phyloP scores from a whole-genome alignment of 2,329 filamentous ascomycete species.

The Cordyceps cateniannulata region DNA sequence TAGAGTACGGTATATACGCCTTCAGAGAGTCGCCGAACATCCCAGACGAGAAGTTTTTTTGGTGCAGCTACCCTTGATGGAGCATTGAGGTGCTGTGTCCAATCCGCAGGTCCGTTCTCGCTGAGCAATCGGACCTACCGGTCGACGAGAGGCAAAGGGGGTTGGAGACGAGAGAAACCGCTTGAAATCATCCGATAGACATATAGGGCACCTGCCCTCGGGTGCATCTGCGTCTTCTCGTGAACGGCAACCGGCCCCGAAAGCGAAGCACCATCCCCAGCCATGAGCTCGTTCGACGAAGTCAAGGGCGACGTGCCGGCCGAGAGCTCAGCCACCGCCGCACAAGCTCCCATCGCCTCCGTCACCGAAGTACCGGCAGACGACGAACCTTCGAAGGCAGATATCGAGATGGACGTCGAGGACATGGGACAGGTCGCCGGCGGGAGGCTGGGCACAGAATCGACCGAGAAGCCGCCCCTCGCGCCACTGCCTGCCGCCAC shows the following conservation, averaged over 20 bases:
- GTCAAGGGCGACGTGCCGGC: neutral
- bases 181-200: too few species aligned
- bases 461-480: constrained; percentile 30
- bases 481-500: constrained; percentile 22
- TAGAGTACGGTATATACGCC: neutral
- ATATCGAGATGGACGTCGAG: constrained; percentile 6
- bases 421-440: constrained; percentile 32
- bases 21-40: too few species aligned
- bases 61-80: neutral
- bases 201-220: neutral
- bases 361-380: neutral
- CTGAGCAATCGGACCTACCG: neutral
- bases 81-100: neutral
- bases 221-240: neutral
- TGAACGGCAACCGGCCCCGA: neutral
- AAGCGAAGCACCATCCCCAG: neutral
- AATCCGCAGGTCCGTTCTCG: neutral
- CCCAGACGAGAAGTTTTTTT: neutral
- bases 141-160: neutral
- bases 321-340: neutral
- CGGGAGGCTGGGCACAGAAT: constrained; percentile 28
- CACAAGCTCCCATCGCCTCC: neutral
- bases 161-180: neutral
- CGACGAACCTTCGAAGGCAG: neutral
- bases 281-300: neutral